Evolutionary conservation across 495 filamentous ascomycete species (phyloP).

Genomic region (Daldinia vernicosa): DNA sequence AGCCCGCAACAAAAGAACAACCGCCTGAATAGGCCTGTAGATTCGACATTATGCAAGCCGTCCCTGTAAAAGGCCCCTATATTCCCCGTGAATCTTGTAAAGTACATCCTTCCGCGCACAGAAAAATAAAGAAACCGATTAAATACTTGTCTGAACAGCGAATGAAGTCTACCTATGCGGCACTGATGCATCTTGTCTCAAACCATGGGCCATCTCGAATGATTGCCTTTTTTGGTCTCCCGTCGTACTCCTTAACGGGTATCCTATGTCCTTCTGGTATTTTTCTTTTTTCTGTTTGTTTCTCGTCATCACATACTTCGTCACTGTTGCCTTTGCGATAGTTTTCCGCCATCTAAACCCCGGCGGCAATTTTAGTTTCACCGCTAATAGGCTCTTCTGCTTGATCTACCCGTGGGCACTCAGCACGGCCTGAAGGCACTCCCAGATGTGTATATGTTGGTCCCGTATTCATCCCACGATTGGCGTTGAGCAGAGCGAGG

Average conservation of each 20-base stretch:
- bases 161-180: constrained; percentile 31
- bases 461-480: neutral
- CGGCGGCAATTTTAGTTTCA: constrained; percentile 9
- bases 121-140: constrained; percentile 29
- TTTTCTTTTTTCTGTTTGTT: constrained; percentile 12
- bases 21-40: constrained; percentile 23
- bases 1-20: constrained; percentile 39
- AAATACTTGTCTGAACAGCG: constrained; percentile 29
- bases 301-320: constrained; percentile 25
- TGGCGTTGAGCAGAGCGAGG: neutral
- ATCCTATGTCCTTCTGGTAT: constrained; percentile 8
- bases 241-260: constrained; percentile 8
- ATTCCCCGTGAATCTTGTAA: constrained; percentile 19
- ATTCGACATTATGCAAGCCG: constrained; percentile 33
- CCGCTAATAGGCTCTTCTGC: neutral
- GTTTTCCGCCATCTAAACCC: constrained; percentile 2
- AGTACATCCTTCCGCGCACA: constrained; percentile 16
- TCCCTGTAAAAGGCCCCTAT: constrained; percentile 30
- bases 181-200: constrained; percentile 12
- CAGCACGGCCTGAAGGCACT: constrained; percentile 2
- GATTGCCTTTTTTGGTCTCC: constrained; percentile 15
- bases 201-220: constrained; percentile 9
- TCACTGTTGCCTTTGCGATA: constrained; percentile 12
- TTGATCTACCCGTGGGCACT: constrained; percentile 6
- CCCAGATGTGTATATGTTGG: constrained; percentile 3